Base-by-base conservation (phyloP, 805 yeast species). In the Yarrowia yakushimensis region DNA sequence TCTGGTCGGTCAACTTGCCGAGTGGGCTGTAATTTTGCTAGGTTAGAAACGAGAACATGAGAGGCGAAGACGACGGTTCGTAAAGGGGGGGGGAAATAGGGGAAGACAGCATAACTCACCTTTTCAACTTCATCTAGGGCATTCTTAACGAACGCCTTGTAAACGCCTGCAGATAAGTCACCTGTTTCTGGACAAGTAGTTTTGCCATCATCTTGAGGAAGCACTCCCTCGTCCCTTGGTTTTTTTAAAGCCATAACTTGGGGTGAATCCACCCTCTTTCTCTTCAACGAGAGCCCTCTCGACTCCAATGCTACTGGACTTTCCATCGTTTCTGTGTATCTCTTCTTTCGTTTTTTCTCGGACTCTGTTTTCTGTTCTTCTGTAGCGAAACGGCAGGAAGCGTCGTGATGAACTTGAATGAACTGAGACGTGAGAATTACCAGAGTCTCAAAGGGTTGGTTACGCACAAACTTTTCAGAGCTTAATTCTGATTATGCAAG, bases 81-180 rank as follows among this genome's bases (percentile, higher is more conserved):
- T 33, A 33, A 39, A 28, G 28, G 28, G 45, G 45, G 45, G 28
- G 17, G 9, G 3, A 4, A 20, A 17, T 22, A 3, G 25, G 36
- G 25, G 28, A 37, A 37, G 46, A 41, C 39, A 37, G 22, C 46
- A 39, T 9, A 25, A 65, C 81, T 72, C 73, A 79, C 79, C 76
- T 80, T 81, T 63, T 86, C 91, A 69, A 88, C 76, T 60, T 86
- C 81, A 54, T 85, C 88, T 66, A 90, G 74, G 30, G 93, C 94
- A 60, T 88, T 80, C 66, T 80, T 80, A 34, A 88, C 83, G 69
- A 81, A 81, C 42, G 81, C 66, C 52, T 62, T 65, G 63, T 69
- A 67, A 57, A 66, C 64, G 18, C 59, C 67, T 10, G 66, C 69
- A 27, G 59, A 52, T 23, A 52, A 43, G 33, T 25, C 37, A 17